These are phyloP conservation scores for Furcasterigmium furcatum DNA, from an alignment of 2,329 filamentous ascomycete genomes.

Conservation along the genomic window DNA sequence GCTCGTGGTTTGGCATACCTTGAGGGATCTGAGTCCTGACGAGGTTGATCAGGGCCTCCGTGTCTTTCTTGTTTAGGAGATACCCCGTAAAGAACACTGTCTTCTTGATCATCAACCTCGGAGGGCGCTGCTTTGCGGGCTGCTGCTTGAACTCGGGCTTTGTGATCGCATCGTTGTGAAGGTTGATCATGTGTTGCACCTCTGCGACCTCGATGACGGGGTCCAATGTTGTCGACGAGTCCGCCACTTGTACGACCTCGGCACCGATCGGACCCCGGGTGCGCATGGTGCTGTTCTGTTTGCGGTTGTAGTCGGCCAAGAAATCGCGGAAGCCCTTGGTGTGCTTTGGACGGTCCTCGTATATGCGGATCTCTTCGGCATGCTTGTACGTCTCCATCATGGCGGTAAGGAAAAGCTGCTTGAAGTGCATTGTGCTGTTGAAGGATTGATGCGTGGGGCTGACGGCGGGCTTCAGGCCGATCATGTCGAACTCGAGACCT, in stretches of 20 bases:
- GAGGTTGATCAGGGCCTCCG: constrained; percentile 68
- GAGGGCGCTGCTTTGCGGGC: constrained; percentile 29
- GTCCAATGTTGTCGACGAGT: constrained; percentile 70
- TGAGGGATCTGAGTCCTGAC: constrained; percentile 52
- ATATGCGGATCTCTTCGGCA: constrained; percentile 78
- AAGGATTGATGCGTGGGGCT: constrained; percentile 80
- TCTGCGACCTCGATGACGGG: constrained; percentile 77
- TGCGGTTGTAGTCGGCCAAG: constrained; percentile 71
- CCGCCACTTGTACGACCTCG: constrained; percentile 84
- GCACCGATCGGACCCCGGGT: constrained; percentile 64
- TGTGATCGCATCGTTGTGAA: constrained; percentile 67
- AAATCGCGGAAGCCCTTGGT: constrained; percentile 84
- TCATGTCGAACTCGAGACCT: constrained; percentile 80
- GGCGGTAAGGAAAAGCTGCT: constrained; percentile 77
- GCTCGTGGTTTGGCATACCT: constrained; percentile 62
- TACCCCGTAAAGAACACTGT: constrained; percentile 92
- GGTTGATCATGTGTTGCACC: constrained; percentile 85
- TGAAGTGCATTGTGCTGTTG: constrained; percentile 83
- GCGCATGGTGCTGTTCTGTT: constrained; percentile 33
- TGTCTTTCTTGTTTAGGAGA: constrained; percentile 70
- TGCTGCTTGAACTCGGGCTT: constrained; percentile 21
- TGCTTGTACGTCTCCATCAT: constrained; percentile 82
- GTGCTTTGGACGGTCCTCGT: constrained; percentile 64
- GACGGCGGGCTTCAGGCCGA: constrained; percentile 80
- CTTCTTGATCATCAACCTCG: constrained; percentile 71